Conservation (phyloP, 495 filamentous ascomycete genomes). For the Neurospora cerealis region DNA sequence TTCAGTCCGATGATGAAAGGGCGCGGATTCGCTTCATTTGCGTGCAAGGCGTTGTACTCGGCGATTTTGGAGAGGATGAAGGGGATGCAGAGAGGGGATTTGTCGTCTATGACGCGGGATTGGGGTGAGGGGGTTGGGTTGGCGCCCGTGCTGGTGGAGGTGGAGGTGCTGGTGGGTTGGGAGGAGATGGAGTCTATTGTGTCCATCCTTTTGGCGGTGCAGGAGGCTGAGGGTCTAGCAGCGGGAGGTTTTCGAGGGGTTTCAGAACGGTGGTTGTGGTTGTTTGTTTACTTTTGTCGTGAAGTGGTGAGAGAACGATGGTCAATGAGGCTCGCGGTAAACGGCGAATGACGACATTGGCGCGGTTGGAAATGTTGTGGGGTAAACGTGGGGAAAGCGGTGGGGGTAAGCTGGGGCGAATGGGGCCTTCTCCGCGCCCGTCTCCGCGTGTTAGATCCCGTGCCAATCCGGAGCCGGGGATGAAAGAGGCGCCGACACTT, state of each 20-base stretch:
- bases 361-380: not conserved
- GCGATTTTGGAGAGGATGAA: constrained; percentile 65
- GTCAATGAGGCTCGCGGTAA: not conserved
- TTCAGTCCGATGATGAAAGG: constrained; percentile 54
- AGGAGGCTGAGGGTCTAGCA: no score
- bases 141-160: constrained; percentile 4
- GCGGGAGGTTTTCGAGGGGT: no score
- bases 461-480: not conserved
- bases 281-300: not conserved
- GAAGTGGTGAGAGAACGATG: not conserved
- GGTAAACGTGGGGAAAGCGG: not conserved
- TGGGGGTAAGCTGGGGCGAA: not conserved
- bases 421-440: not conserved
- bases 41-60: constrained; percentile 32
- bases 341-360: not conserved
- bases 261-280: no score
- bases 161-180: constrained; percentile 2
- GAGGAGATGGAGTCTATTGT: not conserved
- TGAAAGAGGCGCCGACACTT: not conserved
- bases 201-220: not conserved
- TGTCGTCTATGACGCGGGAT: constrained; percentile 59
- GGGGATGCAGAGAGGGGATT: constrained; percentile 75
- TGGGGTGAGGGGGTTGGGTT: constrained; percentile 14
- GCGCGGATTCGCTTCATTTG: constrained; percentile 11
- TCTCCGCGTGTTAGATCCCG: not conserved